A percentile compares a stretch with the other conserved stretches of the same genome.
Evolutionary conservation across 2,329 filamentous ascomycete genomes (phyloP).

Genomic region (Pseudopyricularia javanii): DNA sequence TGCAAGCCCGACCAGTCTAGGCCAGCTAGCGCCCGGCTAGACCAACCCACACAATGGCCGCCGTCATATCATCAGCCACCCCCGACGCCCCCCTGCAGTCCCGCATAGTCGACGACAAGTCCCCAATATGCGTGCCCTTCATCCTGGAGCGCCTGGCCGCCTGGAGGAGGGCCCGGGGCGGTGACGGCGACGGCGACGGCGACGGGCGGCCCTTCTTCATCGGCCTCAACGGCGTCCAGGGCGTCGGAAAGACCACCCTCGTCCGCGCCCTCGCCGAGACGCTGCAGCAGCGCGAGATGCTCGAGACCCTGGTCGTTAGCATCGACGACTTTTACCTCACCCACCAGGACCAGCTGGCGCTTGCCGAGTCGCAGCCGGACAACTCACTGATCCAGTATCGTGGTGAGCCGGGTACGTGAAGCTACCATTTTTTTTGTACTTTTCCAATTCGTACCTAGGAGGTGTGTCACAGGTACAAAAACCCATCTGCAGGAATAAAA

Average conservation of each 20-base stretch:
- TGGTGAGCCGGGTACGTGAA: constrained; percentile 58
- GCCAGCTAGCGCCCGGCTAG: too few species aligned
- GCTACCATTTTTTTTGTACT: constrained; percentile 2
- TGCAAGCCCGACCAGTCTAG: too few species aligned
- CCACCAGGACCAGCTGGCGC: constrained; percentile 52
- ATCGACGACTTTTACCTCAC: constrained; percentile 85
- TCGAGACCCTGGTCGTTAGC: constrained; percentile 60
- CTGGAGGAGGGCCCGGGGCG: constrained; percentile 25
- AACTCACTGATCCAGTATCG: constrained; percentile 72
- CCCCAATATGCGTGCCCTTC: constrained; percentile 65
- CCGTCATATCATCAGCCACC: constrained; percentile 6
- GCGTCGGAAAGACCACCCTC: constrained; percentile 84
- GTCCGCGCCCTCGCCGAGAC: constrained; percentile 53
- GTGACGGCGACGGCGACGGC: constrained; percentile 1
- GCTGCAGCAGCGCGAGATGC: constrained; percentile 42
- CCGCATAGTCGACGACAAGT: constrained; percentile 62
- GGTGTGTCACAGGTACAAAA: too few species aligned
- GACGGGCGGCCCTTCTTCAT: constrained; percentile 59
- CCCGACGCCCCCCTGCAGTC: constrained; percentile 16
- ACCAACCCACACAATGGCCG: neutral
- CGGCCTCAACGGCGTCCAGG: constrained; percentile 84
- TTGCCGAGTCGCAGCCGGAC: constrained; percentile 51
- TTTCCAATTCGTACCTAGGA: neutral
- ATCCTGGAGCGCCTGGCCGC: constrained; percentile 44
- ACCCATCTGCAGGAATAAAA: too few species aligned